Base-by-base conservation (phyloP, 371 early-diverging fungal species). In the Mucor irregularis region DNA sequence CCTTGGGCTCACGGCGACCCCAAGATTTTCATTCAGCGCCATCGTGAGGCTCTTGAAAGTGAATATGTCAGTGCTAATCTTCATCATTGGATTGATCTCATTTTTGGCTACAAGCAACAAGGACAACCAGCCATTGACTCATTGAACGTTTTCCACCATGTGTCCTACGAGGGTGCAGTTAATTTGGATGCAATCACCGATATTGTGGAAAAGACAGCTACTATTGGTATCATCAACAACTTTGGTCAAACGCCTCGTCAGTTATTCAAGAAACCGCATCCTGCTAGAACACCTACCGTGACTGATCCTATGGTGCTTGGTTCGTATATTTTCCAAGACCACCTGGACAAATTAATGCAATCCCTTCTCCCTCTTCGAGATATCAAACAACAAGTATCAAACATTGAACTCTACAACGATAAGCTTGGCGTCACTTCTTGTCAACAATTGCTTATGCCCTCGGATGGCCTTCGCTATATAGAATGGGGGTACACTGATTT, bases 221-320 rank as follows among this genome's bases (percentile, higher is more conserved):
- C 94, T 2, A 95, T 93, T 53, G 93, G 92, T 57, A 90, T 90
- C 53, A 97, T 97, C 53, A 87, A 94, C 62, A 93, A 97, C 68
- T 97, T 97, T 87, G 97, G 97, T 3, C 96, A 96, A 68, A 97
- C 94, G 0, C 94, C 95, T 14, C 73, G 86, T 5, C 95, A 94
- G 51, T 59, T 94, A 21, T 94, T 94, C 58, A 85, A 78, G 43
- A 82, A 80, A 57, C 90, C 93, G 0, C 95, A 94, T 69, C 87
- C 90, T 24, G 57, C 69, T 4, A 71, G 86, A 33, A 45, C 61
- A 3, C 64, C 72, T 8, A 52, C 66, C 5, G 64, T 66, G 29
- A 58, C 59, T 11, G 81, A 80, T 33, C 70, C 73, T 2, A 31
- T 69, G 45, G 58, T 61, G 9, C 46, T 65, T 16, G 74, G 74